A percentile compares a stretch with the other conserved stretches of the same genome.
Conservation (phyloP, 2,329 filamentous ascomycete genomes). For the Fusarium zealandicum region DNA sequence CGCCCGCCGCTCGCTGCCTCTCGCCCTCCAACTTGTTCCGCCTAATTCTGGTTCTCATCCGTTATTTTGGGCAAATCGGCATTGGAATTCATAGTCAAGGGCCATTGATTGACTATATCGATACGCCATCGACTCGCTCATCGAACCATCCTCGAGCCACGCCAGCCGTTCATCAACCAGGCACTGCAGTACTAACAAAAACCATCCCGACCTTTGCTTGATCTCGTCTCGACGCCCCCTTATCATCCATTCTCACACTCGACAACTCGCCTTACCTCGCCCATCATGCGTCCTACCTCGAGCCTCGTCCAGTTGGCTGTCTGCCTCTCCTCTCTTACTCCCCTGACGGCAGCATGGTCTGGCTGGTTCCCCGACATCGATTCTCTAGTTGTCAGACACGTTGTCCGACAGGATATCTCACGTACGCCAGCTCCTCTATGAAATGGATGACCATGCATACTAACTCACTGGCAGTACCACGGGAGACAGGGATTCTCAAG, state of each 20-base stretch:
- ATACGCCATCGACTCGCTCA: constrained; percentile 7
- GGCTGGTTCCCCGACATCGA: constrained; percentile 62
- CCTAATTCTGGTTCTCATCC: constrained; percentile 10
- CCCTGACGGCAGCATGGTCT: constrained; percentile 63
- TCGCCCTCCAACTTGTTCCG: constrained; percentile 1
- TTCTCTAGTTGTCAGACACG: constrained; percentile 52
- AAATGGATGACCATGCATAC: neutral
- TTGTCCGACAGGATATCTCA: constrained; percentile 8
- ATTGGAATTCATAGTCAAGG: constrained; percentile 2
- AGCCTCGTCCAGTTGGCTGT: constrained; percentile 57
- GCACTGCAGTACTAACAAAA: neutral
- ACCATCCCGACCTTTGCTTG: neutral
- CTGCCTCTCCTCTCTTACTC: constrained; percentile 59
- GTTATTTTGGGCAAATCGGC: neutral
- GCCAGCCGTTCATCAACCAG: neutral
- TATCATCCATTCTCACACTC: neutral
- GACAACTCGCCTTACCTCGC: constrained; percentile 1
- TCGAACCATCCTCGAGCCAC: constrained; percentile 5
- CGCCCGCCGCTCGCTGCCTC: constrained; percentile 1
- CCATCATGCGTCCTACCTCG: constrained; percentile 58
- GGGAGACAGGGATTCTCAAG: constrained; percentile 20
- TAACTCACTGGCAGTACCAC: constrained; percentile 23
- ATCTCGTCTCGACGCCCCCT: constrained; percentile 5
- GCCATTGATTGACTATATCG: constrained; percentile 2
- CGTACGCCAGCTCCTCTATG: constrained; percentile 10